A percentile compares a stretch with the other conserved stretches of the same genome.
Evolutionary conservation across 192 early-diverging fungal species (phyloP).

Genomic region (Phycomyces nitens): DNA sequence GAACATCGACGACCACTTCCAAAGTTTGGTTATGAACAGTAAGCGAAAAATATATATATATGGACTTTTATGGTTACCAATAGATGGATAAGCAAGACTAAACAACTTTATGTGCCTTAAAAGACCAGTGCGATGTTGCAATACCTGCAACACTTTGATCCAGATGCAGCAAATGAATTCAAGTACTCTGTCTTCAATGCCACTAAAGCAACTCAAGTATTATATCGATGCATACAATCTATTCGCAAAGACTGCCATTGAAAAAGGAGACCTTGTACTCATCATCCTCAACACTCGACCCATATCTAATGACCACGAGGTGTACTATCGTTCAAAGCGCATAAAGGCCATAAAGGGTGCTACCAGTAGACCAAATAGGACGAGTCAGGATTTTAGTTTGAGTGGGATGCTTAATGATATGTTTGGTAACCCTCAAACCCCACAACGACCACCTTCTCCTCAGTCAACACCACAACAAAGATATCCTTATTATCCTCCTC

Average conservation of each 20-base stretch:
- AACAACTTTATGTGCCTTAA: not conserved
- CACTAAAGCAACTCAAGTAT: constrained; percentile 27
- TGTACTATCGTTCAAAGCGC: constrained; percentile 14
- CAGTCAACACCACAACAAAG: not conserved
- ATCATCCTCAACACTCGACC: constrained; percentile 30
- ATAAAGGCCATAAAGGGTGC: not conserved
- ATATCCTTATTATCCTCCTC: too few species aligned
- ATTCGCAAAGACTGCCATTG: constrained; percentile 25
- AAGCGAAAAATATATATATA: constrained; percentile 7
- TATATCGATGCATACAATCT: constrained; percentile 36
- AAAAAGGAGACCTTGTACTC: constrained; percentile 37
- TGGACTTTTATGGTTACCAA: too few species aligned
- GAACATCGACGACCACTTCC: constrained; percentile 18
- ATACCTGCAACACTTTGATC: constrained; percentile 31
- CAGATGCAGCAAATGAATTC: constrained; percentile 36
- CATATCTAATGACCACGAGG: constrained; percentile 26
- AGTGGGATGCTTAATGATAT: not conserved
- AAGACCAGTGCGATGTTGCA: constrained; percentile 35
- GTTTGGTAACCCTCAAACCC: not conserved
- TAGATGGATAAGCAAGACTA: too few species aligned
- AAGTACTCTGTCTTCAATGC: constrained; percentile 6
- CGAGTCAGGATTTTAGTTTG: not conserved
- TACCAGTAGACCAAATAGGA: not conserved
- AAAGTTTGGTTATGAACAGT: constrained; percentile 39
- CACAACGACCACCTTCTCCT: not conserved